Evolutionary conservation across 192 early-diverging fungal genomes (phyloP).

Genomic region (Phycomyces nitens): DNA sequence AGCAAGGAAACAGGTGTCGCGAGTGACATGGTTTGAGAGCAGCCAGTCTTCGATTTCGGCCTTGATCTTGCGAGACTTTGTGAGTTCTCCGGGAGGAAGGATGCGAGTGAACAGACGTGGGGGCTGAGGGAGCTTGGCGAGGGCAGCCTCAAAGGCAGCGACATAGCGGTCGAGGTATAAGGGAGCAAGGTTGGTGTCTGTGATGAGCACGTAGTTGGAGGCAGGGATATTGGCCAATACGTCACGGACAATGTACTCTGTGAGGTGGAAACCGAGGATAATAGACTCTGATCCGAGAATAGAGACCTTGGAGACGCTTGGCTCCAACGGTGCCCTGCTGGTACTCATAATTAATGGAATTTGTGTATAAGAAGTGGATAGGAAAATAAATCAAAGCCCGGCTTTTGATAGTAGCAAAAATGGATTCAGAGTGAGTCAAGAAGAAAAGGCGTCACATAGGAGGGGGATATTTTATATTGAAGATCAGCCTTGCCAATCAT

Average conservation of each 20-base stretch:
- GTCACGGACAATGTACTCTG: conserved; percentile 70
- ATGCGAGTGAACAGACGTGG: conserved; percentile 71
- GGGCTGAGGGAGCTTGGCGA: conserved; percentile 2
- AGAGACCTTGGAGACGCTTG: conserved; percentile 66
- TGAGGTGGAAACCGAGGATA: conserved; percentile 79
- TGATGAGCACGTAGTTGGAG: conserved; percentile 85
- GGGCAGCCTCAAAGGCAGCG: conserved; percentile 45
- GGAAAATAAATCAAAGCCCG: no score
- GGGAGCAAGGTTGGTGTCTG: conserved; percentile 80
- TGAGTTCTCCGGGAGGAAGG: conserved; percentile 83
- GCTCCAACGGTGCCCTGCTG: conserved; percentile 2
- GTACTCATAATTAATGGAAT: conserved; percentile 9
- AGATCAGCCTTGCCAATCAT: background rate
- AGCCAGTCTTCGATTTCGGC: conserved; percentile 90
- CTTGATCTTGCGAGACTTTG: conserved; percentile 87
- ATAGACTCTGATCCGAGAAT: conserved; percentile 90
- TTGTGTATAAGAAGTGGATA: background rate
- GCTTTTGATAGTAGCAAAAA: no score
- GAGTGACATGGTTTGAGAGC: conserved; percentile 76
- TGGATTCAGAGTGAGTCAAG: background rate
- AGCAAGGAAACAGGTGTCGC: conserved; percentile 90
- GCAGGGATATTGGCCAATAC: conserved; percentile 64
- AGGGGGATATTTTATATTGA: background rate
- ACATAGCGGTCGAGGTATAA: conserved; percentile 66
- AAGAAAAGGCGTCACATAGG: background rate